Base-by-base conservation (phyloP, 306 rosid genomes). In the Crataegus laevigata region DNA sequence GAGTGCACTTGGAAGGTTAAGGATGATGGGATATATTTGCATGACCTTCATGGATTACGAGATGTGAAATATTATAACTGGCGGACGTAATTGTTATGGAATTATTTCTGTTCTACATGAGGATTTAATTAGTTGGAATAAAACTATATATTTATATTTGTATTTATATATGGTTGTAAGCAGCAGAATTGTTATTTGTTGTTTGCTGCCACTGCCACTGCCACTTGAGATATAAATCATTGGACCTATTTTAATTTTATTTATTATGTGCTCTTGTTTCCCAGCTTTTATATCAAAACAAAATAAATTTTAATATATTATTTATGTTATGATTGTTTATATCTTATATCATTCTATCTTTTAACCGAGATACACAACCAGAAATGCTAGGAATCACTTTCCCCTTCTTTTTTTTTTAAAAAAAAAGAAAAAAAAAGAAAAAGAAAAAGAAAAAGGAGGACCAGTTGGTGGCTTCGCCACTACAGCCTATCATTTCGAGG, bases 61-160 rank as follows among this genome's bases (percentile, higher is more conserved):
- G 42, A 62, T 28, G 40, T 62, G 67, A 62, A 62, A 29, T 62
- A 28, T 62, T 62, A 62, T 29, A n/a, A 62, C 65, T 60, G 65
- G 67, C 21, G 15, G 38, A 28, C n/a, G 4, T 62, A 29, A 62
- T 15, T 29, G 8, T 11, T 14, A 8, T 62, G 22, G n/a, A 3
- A 12, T 6, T 28, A 28, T 7, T 60, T 32, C 19, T 25, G 65
- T 59, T 15, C 30, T 59, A 59, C 29, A 57, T 10, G 42, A 29
- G 67, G 42, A 30, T 52, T 11, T 67, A 67, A 47, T 47, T 47
- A 15, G 54, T 47, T 19, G 15, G 28, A 57, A 57, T 57, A 57
- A 57, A 22, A 22, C 62, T 26, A 10, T 57, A 24, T 11, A n/a
- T 6, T 22, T 57, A 5, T 47, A 4, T 57, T 21, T 57, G 24